phyloP scores from a whole-genome alignment of 192 early-diverging fungal genomes.

The Ambispora gerdemannii region DNA sequence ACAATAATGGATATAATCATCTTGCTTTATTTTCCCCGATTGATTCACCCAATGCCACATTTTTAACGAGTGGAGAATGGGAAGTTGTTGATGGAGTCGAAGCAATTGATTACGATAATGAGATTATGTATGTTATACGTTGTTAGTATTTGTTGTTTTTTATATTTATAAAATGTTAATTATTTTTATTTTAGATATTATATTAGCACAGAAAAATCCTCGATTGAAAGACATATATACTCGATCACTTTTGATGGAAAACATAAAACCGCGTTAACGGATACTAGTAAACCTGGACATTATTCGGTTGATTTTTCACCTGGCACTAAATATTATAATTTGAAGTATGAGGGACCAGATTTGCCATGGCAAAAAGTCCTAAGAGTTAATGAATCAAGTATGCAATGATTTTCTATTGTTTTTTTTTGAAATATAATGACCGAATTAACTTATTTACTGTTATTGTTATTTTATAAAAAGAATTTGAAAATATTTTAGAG shows the following conservation, averaged over 20 bases:
- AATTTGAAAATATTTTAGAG: constrained; percentile 54
- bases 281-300: constrained; percentile 50
- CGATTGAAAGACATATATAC: constrained; percentile 44
- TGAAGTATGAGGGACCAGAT: constrained; percentile 81
- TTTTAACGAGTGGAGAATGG: constrained; percentile 67
- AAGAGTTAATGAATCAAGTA: constrained; percentile 45
- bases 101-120: constrained; percentile 38
- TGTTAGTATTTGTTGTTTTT: constrained; percentile 31
- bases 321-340: constrained; percentile 64
- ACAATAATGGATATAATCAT: constrained; percentile 66
- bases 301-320: constrained; percentile 75
- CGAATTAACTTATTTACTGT: neutral
- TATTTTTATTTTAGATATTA: constrained; percentile 25
- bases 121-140: constrained; percentile 48
- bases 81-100: constrained; percentile 56
- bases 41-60: constrained; percentile 44
- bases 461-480: constrained; percentile 7
- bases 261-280: constrained; percentile 37
- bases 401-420: neutral
- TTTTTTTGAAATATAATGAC: neutral
- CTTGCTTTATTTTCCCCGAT: constrained; percentile 62
- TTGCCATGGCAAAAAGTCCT: constrained; percentile 74
- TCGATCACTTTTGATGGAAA: constrained; percentile 33
- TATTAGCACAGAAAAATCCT: constrained; percentile 37
- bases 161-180: constrained; percentile 3